Base-by-base conservation (phyloP, 768 basidiomycete species). In the Pleurotus djamor region DNA sequence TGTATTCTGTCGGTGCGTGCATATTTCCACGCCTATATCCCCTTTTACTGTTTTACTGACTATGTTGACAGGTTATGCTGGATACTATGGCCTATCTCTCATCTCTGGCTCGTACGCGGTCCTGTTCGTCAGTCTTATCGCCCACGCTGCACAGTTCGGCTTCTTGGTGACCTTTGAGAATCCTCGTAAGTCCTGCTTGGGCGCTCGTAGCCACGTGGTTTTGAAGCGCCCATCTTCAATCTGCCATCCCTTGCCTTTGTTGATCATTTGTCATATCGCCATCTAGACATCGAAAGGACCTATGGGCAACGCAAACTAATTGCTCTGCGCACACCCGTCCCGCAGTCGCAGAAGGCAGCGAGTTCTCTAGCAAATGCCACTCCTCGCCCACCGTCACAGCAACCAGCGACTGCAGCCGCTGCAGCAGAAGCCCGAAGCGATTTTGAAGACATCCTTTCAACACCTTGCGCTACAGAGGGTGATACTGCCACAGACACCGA, bases 151-250 rank as follows among this genome's bases (percentile, higher is more conserved):
- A 14, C 97, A 99, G 66, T 99, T 99, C 71, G 94, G 89, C 1
- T 99, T 99, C 82, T 78, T 99, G 55, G 81, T 95, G 13, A 88
- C 88, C 72, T 98, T 99, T 67, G 97, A 98, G 76, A 98, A 96
- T 67, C 96, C 97, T 62, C 97, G 95, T 96, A 68, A 69, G 93
- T 79, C 34, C 34, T 17, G 34, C 35, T 56, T 49, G 49, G 13
- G 48, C 16, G 55, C 57, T 35, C n/a, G 9, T 48, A 28, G 9
- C n/a, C 45, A 47, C 45, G 45, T 47, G 45, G 14, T 17, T 9
- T 8, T 35, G 10, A 41, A 45, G 9, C 13, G 55, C 38, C 68
- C 61, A 52, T 33, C 10, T 47, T 52, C n/a, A 5, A 50, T 55
- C 32, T 17, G 43, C 59, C 14, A 3, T 47, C 3, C 16, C 7